These are phyloP conservation scores for Wickerhamomyces bisporus DNA, from an alignment of 805 yeast genomes.

Conservation along the genomic window DNA sequence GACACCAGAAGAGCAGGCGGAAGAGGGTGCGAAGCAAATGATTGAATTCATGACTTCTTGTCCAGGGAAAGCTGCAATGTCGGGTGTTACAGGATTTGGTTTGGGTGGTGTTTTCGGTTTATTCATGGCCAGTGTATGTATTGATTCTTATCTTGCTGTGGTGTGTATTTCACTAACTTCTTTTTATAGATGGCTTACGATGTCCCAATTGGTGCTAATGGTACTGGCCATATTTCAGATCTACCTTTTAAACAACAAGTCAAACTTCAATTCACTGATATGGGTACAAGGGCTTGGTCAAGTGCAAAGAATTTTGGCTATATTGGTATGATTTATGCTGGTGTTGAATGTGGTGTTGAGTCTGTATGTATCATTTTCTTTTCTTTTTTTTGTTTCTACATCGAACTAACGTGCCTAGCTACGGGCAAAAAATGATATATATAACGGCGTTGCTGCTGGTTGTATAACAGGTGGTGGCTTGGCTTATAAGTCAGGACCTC, in stretches of 20 bases:
- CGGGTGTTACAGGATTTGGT: conserved; percentile 91
- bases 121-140: conserved; percentile 67
- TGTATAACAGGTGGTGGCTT: conserved; percentile 96
- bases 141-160: no score
- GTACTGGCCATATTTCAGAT: conserved; percentile 60
- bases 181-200: conserved; percentile 63
- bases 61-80: conserved; percentile 88
- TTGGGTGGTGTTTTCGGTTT: conserved; percentile 95
- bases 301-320: conserved; percentile 93
- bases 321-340: conserved; percentile 86
- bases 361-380: conserved; percentile 31
- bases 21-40: conserved; percentile 80
- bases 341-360: conserved; percentile 88
- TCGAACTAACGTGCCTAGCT: conserved; percentile 17
- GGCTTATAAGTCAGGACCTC: conserved; percentile 90
- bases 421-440: conserved; percentile 87
- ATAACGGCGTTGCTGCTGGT: conserved; percentile 90
- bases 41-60: conserved; percentile 84
- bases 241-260: conserved; percentile 90
- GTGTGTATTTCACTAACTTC: no score
- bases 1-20: conserved; percentile 92
- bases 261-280: conserved; percentile 84
- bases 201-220: conserved; percentile 58
- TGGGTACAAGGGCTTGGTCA: conserved; percentile 83
- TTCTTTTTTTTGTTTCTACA: no score